A percentile compares a stretch with the other conserved stretches of the same genome.
These are phyloP conservation scores for Lantana camara DNA, from an alignment of 257 asterid genomes.

Conservation along the genomic window DNA sequence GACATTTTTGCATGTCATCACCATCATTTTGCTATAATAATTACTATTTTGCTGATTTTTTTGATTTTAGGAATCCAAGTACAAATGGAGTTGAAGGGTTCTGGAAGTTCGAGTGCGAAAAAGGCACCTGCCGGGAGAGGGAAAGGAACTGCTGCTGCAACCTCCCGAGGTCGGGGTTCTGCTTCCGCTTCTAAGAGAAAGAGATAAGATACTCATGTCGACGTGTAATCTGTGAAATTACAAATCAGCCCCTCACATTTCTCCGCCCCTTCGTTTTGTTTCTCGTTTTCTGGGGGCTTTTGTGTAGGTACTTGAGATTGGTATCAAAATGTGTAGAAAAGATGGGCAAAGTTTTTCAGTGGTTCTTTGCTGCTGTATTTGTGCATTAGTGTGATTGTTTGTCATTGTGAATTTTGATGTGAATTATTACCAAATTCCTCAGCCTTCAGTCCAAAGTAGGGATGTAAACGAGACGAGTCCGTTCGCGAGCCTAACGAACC, in stretches of 20 bases:
- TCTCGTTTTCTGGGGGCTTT: not conserved
- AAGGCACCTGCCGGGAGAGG: constrained; percentile 67
- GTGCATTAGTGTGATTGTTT: too few relatives aligned
- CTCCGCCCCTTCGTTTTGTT: constrained; percentile 8
- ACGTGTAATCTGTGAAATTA: not conserved
- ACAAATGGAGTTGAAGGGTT: constrained; percentile 71
- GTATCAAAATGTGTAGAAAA: not conserved
- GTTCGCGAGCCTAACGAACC: too few relatives aligned
- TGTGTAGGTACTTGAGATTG: not conserved
- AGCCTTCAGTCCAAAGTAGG: too few relatives aligned
- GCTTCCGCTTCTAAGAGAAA: constrained; percentile 71
- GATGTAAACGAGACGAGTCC: too few relatives aligned
- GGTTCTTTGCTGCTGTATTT: not conserved
- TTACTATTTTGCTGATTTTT: too few relatives aligned
- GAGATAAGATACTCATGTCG: constrained; percentile 51
- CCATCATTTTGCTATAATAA: too few relatives aligned
- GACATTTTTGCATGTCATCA: not conserved
- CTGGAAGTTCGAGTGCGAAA: constrained; percentile 55
- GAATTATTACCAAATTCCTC: too few relatives aligned
- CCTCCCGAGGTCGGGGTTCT: constrained; percentile 52
- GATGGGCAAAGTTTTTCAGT: not conserved
- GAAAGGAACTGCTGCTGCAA: constrained; percentile 43
- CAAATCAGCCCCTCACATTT: not conserved
- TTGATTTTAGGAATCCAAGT: constrained; percentile 60
- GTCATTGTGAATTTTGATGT: too few relatives aligned